Evolutionary conservation across 345 rosid genomes (phyloP), one percentile per base, ranked within the genome.

Genomic region (Triadica sebifera): DNA sequence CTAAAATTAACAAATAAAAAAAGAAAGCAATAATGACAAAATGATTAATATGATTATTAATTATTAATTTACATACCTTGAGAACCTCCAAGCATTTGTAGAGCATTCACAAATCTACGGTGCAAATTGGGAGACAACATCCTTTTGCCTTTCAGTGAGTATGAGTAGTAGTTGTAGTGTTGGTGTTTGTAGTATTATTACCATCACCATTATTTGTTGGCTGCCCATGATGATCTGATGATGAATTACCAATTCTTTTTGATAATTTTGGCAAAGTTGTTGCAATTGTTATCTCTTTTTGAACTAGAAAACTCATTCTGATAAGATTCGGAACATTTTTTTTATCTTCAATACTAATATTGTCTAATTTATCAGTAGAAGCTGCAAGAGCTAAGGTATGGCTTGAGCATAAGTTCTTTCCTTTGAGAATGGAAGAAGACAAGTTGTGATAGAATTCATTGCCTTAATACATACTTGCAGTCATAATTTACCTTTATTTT

Each of bases 51-150:
- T n/a, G n/a, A n/a, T n/a, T n/a, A n/a, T n/a, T n/a, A n/a, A n/a
- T n/a, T n/a, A n/a, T n/a, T n/a, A n/a, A n/a, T n/a, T n/a, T 15
- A 47, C 37, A 50, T 91, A 96, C 99, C 98, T 93, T 96, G 99
- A 70, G 99, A 93, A 45, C 99, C 99, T 39, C 99, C 99, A 12
- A 96, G 95, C 97, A 93, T 88, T 76, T 96, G 99, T 41, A 96
- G 93, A 61, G 99, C 99, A 81, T 85, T 88, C 4, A 96, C 96
- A 73, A 96, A 96, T 86, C 98, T 81, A 47, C 99, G 81, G 81
- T 96, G 99, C 86, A 96, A 85, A 73, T 96, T 98, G 3, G 99
- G 99, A 0, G 99, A 96, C 99, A 96, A 60, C 99, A 96, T 74
- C 98, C 89, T 47, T 98, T 89, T 29, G 97, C 93, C 78, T 96